Evolutionary conservation across 2,329 filamentous ascomycete genomes (phyloP).

Genomic region (Metarhizium sp.): DNA sequence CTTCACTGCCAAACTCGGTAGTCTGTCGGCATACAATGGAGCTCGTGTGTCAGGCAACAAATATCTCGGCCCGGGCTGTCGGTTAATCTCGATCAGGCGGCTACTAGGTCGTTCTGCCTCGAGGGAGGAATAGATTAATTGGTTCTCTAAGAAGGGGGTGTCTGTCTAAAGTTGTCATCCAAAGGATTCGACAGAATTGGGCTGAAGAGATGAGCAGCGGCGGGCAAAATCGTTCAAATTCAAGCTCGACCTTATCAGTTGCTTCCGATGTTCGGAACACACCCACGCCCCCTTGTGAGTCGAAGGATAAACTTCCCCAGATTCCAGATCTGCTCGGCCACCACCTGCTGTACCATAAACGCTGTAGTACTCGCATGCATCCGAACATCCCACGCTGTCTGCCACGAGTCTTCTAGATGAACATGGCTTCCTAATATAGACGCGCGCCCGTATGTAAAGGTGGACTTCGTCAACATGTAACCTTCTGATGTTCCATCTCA

Average conservation of each 20-base stretch:
- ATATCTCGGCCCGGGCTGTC: not conserved
- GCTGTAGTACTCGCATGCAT: not conserved
- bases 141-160: not conserved
- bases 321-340: not conserved
- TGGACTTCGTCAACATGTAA: not conserved
- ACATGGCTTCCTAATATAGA: not conserved
- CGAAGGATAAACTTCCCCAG: not conserved
- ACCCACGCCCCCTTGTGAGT: not conserved
- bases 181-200: not conserved
- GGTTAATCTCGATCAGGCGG: not conserved
- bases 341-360: not conserved
- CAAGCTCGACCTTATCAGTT: not conserved
- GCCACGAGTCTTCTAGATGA: not conserved
- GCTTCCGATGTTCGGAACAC: not conserved
- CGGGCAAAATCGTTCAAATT: not conserved
- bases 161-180: not conserved
- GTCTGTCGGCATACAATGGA: not conserved
- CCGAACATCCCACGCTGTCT: not conserved
- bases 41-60: not conserved
- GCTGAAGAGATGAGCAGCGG: not conserved
- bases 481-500: not conserved
- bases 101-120: not conserved
- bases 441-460: not conserved
- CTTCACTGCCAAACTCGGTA: not conserved
- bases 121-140: not conserved